phyloP scores from a whole-genome alignment of 768 basidiomycete species.

The Wakefieldia striispora region DNA sequence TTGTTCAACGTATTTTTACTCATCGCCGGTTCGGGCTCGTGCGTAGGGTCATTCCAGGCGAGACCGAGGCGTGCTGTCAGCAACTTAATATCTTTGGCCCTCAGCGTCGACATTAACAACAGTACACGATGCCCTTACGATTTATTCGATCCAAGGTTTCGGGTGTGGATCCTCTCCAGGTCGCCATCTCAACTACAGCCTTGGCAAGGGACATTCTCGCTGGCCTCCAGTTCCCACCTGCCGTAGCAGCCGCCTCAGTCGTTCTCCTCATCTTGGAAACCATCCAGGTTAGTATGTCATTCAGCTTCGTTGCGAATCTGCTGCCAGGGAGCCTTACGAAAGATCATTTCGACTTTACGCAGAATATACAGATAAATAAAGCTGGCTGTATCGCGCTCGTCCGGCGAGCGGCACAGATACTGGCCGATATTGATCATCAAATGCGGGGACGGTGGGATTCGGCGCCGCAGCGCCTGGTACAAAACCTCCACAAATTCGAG shows the following conservation, averaged over 20 bases:
- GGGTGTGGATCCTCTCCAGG: conserved; percentile 27
- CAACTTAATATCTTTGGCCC: no score
- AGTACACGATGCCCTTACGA: conserved; percentile 27
- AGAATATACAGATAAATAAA: conserved; percentile 38
- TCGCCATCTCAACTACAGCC: conserved; percentile 30
- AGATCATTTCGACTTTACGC: not conserved
- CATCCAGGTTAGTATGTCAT: conserved; percentile 35
- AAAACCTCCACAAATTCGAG: conserved; percentile 42
- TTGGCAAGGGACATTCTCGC: conserved; percentile 33
- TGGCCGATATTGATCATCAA: conserved; percentile 43
- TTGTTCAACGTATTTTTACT: no score
- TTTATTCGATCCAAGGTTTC: conserved; percentile 28
- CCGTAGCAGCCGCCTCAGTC: conserved; percentile 37
- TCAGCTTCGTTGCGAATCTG: not conserved
- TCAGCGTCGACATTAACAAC: not conserved
- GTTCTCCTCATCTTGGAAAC: conserved; percentile 45
- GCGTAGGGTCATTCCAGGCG: no score
- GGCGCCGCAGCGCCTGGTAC: conserved; percentile 39
- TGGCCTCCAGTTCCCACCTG: conserved; percentile 42
- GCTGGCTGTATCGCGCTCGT: conserved; percentile 39
- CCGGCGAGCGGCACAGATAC: conserved; percentile 39
- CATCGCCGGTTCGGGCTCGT: no score
- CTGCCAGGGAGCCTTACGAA: not conserved
- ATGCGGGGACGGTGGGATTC: conserved; percentile 46
- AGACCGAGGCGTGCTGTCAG: no score